phyloP scores from a whole-genome alignment of 495 filamentous ascomycete species.

The Penicillium desertorum region DNA sequence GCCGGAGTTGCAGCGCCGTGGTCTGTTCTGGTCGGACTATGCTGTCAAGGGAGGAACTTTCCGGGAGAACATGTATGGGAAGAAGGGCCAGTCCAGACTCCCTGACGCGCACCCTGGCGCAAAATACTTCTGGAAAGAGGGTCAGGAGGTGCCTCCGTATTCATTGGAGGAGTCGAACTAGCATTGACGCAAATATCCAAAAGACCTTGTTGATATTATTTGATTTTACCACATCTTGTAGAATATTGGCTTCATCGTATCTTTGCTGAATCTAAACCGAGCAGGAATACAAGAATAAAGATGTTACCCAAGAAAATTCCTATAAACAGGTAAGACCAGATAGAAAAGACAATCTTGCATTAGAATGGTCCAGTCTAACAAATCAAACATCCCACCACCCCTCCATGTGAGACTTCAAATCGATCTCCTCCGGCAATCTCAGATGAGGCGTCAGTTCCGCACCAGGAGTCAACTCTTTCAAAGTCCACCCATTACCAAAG shows the following conservation, averaged over 20 bases:
- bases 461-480: slow-evolving; percentile 36
- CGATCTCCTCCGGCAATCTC: slow-evolving; percentile 42
- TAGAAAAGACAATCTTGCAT: no score
- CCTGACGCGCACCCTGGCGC: slow-evolving; percentile 46
- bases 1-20: slow-evolving; percentile 47
- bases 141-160: slow-evolving; percentile 34
- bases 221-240: no score
- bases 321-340: no score
- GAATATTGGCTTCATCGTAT: background rate
- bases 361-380: no score
- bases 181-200: background rate
- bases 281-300: no score
- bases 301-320: no score
- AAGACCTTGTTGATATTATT: background rate
- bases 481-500: slow-evolving; percentile 58
- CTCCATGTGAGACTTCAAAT: slow-evolving; percentile 50
- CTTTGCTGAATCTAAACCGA: no score
- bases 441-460: slow-evolving; percentile 53
- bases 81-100: slow-evolving; percentile 39
- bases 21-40: slow-evolving; percentile 49
- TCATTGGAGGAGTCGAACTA: slow-evolving; percentile 18
- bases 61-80: slow-evolving; percentile 45
- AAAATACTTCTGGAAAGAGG: slow-evolving; percentile 46
- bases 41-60: slow-evolving; percentile 46
- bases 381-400: slow-evolving; percentile 52